Evolutionary conservation across 169 alveolate genomes (phyloP), one percentile per base, ranked within the genome.

Genomic region (Plasmodium cynomolgi): DNA sequence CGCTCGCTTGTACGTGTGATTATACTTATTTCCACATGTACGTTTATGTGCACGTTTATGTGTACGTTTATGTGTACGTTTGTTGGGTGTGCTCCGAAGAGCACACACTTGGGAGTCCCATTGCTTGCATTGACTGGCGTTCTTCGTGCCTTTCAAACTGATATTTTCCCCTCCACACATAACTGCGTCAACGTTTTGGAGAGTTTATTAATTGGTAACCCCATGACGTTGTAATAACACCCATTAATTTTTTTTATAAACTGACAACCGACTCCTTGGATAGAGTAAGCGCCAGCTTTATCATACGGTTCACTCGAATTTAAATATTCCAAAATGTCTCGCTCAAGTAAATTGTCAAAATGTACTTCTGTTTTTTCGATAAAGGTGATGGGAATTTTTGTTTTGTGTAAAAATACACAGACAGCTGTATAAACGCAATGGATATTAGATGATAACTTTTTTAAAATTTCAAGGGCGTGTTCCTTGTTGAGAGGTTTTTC

Each of bases 341-440:
- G 83, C 58, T 93, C 96, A 17, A 93, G 31, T 94, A 96, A 50
- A 17, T 77, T 26, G 84, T 96, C 97, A 94, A 93, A 95, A 56
- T 83, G 41, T 68, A 95, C 95, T 5, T 39, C 54, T 29, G 97
- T 95, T 23, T 41, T 83, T 23, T 92, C 97, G 84, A 86, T 85
- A 83, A 95, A 95, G 26, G 84, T 81, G 23, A 90, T 71, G 23
- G 94, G 93, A 11, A 84, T 81, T 54, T 50, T 88, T 29, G 96
- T 95, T 39, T 33, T 83, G 33, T 90, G 88, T 75, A 86, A 47
- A 83, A 95, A 95, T 72, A 92, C 88, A 56, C 96, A 93, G 6
- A 95, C 96, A 44, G 97, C 98, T 23, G 98, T 96, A 62, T 85
- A 75, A 26, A 95, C 95, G n/a, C 92, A 62, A 31, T 95, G 97